These are phyloP conservation scores for Vigna mungo DNA, from an alignment of 306 rosid species.

Conservation along the genomic window DNA sequence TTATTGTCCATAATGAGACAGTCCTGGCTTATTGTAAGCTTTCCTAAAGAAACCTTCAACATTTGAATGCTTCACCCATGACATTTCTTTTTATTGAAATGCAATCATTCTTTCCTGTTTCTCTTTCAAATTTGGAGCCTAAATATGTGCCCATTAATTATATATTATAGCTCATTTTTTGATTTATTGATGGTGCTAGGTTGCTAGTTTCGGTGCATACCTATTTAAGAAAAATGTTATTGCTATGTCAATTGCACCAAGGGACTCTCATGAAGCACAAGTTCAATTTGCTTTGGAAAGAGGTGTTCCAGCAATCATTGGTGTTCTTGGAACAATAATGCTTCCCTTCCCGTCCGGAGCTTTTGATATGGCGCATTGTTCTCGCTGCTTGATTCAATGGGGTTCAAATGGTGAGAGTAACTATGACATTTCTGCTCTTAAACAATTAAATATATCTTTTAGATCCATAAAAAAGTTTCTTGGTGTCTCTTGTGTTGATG, in stretches of 20 bases:
- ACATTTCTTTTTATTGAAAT: background rate
- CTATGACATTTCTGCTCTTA: slow-evolving; percentile 8
- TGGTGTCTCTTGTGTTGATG: background rate
- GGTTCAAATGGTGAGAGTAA: slow-evolving; percentile 70
- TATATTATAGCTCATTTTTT: slow-evolving; percentile 34
- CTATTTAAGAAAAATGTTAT: slow-evolving; percentile 71
- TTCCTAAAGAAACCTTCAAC: slow-evolving; percentile 10
- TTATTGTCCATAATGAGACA: slow-evolving; percentile 12
- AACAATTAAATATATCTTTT: slow-evolving; percentile 18
- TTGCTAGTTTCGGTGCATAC: slow-evolving; percentile 91
- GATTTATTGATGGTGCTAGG: slow-evolving; percentile 55
- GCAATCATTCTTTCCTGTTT: slow-evolving; percentile 1
- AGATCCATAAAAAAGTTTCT: slow-evolving; percentile 20
- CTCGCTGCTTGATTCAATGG: slow-evolving; percentile 89
- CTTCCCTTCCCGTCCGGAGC: slow-evolving; percentile 80
- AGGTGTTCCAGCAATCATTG: slow-evolving; percentile 88
- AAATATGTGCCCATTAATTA: slow-evolving; percentile 3
- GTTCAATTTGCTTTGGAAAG: slow-evolving; percentile 94
- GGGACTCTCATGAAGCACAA: slow-evolving; percentile 93
- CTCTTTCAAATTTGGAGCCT: slow-evolving; percentile 15
- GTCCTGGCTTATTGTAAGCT: background rate
- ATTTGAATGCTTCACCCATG: slow-evolving; percentile 38
- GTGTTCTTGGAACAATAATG: slow-evolving; percentile 85
- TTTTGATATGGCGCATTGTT: slow-evolving; percentile 93
- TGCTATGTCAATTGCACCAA: slow-evolving; percentile 82